These are phyloP conservation scores for Ramaria rubella DNA, from an alignment of 768 basidiomycete genomes.

Conservation along the genomic window DNA sequence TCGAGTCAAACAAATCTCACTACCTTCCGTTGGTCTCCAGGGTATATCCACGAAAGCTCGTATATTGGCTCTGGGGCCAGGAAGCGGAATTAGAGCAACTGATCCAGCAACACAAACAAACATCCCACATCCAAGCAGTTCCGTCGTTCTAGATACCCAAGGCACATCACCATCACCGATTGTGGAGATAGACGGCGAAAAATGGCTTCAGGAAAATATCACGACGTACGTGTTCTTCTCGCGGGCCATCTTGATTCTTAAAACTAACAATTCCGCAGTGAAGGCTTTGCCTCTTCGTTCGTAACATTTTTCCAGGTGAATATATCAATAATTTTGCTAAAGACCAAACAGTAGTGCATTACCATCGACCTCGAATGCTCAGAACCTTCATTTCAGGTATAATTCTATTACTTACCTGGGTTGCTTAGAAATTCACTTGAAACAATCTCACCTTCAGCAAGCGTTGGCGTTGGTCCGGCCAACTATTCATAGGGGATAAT, in stretches of 20 bases:
- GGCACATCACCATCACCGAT: neutral
- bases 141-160: neutral
- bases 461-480: slow-evolving; percentile 7
- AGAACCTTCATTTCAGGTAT: slow-evolving; percentile 1
- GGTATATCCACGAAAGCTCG: slow-evolving; percentile 9
- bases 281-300: neutral
- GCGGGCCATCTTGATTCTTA: neutral
- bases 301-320: neutral
- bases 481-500: slow-evolving; percentile 5
- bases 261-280: neutral
- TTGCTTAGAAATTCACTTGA: too few relatives aligned
- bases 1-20: neutral
- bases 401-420: too few relatives aligned
- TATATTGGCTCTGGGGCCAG: neutral
- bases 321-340: neutral
- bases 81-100: neutral
- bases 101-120: neutral
- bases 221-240: neutral
- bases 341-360: neutral
- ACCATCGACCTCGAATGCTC: neutral
- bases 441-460: slow-evolving; percentile 3
- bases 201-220: slow-evolving; percentile 7
- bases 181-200: neutral
- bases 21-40: neutral
- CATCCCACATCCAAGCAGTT: neutral